phyloP scores from a whole-genome alignment of 2,329 filamentous ascomycete genomes.

The Exophiala sp. region DNA sequence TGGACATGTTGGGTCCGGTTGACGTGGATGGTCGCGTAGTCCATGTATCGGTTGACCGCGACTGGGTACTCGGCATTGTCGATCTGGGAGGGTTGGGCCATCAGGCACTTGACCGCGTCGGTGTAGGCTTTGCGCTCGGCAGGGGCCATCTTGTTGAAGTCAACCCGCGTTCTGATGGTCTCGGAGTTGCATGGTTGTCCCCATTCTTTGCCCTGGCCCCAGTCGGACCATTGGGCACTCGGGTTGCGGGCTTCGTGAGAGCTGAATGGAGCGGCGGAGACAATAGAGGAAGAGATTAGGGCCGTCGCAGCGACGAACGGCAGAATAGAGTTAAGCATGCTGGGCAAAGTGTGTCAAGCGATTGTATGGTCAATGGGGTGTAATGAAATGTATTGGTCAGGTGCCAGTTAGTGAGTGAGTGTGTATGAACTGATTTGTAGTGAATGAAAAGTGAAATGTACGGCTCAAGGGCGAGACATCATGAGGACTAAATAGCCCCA shows the following conservation, averaged over 20 bases:
- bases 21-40: conserved; percentile 42
- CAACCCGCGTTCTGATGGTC: conserved; percentile 20
- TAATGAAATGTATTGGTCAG: background rate
- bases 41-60: conserved; percentile 37
- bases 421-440: background rate
- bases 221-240: conserved; percentile 7
- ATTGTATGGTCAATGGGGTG: background rate
- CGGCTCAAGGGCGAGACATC: background rate
- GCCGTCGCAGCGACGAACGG: conserved; percentile 17
- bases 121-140: conserved; percentile 34
- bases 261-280: conserved; percentile 10
- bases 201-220: background rate
- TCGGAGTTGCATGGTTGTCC: conserved; percentile 9
- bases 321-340: conserved; percentile 20
- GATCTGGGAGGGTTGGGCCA: conserved; percentile 32
- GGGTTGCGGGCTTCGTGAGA: conserved; percentile 8
- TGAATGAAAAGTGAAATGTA: background rate
- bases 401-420: background rate
- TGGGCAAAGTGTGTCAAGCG: conserved; percentile 6
- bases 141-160: conserved; percentile 26
- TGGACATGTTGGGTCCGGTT: conserved; percentile 37
- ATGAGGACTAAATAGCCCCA: conserved; percentile 1
- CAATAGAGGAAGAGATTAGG: conserved; percentile 7
- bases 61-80: conserved; percentile 31
- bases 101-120: conserved; percentile 39